A percentile compares a stretch with the other conserved stretches of the same genome.
Evolutionary conservation across 2,329 filamentous ascomycete species (phyloP).

Genomic region (Calonectria leucothoes): DNA sequence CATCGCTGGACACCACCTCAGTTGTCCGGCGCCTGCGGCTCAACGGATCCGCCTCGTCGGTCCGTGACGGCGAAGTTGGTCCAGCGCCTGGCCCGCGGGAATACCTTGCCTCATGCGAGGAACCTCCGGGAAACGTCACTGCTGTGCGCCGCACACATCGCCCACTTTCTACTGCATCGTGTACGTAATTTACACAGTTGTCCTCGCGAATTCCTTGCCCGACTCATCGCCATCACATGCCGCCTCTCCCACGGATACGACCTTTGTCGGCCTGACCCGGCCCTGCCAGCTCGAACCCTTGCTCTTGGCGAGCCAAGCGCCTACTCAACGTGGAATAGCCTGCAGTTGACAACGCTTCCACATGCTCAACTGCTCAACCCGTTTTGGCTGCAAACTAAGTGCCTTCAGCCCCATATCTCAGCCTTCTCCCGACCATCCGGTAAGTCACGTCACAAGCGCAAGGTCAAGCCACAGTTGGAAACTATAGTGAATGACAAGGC

Average conservation of each 20-base stretch:
- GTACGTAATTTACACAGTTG: constrained; percentile 16
- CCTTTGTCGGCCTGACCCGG: constrained; percentile 19
- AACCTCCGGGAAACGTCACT: constrained; percentile 31
- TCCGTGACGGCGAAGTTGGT: not conserved
- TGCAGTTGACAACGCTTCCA: not conserved
- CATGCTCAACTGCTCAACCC: not conserved
- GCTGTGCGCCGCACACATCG: constrained; percentile 7
- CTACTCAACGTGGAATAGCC: not conserved
- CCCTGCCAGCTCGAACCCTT: not conserved
- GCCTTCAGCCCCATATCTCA: not conserved
- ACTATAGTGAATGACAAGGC: constrained; percentile 34
- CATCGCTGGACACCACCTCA: not conserved
- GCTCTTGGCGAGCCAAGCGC: not conserved
- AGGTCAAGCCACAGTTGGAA: not conserved
- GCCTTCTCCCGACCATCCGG: not conserved
- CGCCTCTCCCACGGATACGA: not conserved
- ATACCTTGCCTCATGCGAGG: constrained; percentile 29
- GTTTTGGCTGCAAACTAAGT: not conserved
- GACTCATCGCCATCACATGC: constrained; percentile 16
- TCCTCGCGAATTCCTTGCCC: constrained; percentile 5
- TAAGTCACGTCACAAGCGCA: not conserved
- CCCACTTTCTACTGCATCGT: constrained; percentile 1
- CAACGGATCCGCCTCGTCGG: not conserved
- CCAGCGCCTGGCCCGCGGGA: constrained; percentile 18
- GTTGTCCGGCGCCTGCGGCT: not conserved